Base-by-base conservation (phyloP, 345 rosid genomes). In the Gossypium sturtianum region DNA sequence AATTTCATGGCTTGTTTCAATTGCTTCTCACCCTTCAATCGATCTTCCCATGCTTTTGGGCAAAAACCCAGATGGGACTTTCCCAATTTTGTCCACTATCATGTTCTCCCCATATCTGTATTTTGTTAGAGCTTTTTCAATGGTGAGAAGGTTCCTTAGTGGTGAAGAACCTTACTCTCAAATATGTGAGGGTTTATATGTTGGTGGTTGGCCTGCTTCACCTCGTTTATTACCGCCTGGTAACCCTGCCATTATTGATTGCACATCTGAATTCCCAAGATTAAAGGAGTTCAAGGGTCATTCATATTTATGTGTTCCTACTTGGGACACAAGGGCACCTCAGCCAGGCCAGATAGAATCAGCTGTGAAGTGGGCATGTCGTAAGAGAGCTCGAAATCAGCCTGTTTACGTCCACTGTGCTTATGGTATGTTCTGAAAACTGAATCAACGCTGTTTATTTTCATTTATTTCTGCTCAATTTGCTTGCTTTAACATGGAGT, bases 261-360 rank as follows among this genome's bases (percentile, higher is more conserved):
- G 96, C 71, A 90, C 96, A 34, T 85, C 93, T 60, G 96, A 90
- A 78, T 74, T 90, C 48, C 96, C 96, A 0, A 85, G 88, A 65
- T 29, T 44, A 45, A 9, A 54, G 38, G 88, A 85, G 76, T 79
- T 91, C 17, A 75, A 77, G 15, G 80, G 82, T 27, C 79, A 80
- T 44, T 58, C 88, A 3, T 90, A 90, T 76, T 78, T 90, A 6
- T 89, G 96, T 57, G 66, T 90, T 29, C 90, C 96, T 8, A 89
- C 96, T 75, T 90, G 96, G 96, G 93, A 90, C 64, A 90, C 93
- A 2, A 83, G 93, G 79, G 68, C 96, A 1, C 96, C 96, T 71
- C 82, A 72, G 66, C 90, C 93, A 0, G 87, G 76, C 49, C 86
- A 89, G 77, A 90, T 90, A 25, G 96, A 90, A 72, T 81, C 89